phyloP scores from a whole-genome alignment of 2,329 filamentous ascomycete genomes.

The Bimuria novae-zelandiae region DNA sequence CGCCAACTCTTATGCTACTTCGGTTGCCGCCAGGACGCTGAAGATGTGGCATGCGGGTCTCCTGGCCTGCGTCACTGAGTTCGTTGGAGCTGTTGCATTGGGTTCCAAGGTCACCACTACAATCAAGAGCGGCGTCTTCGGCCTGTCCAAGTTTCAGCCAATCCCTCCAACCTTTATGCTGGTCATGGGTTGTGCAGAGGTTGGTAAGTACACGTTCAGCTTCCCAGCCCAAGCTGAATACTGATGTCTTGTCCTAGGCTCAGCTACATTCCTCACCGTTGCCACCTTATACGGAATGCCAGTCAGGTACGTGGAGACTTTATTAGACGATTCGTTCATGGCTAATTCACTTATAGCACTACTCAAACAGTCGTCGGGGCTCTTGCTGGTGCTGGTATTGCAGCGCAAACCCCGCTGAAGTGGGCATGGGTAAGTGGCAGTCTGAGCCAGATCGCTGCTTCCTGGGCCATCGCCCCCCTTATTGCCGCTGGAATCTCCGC shows the following conservation, averaged over 20 bases:
- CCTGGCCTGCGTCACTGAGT: conserved; percentile 53
- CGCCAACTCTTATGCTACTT: conserved; percentile 55
- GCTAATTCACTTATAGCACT: conserved; percentile 49
- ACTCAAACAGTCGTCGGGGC: conserved; percentile 64
- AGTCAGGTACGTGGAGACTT: conserved; percentile 45
- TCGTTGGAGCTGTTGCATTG: conserved; percentile 55
- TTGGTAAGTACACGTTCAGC: too few relatives aligned
- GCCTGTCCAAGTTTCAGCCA: conserved; percentile 50
- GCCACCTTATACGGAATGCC: conserved; percentile 60
- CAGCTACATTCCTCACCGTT: conserved; percentile 59
- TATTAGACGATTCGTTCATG: too few relatives aligned
- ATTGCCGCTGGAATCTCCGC: conserved; percentile 53
- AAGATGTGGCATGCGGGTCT: conserved; percentile 56
- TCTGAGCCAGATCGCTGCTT: conserved; percentile 38
- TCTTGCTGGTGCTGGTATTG: conserved; percentile 63
- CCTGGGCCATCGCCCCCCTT: conserved; percentile 54
- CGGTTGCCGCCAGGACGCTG: conserved; percentile 54
- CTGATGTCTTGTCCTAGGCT: too few relatives aligned
- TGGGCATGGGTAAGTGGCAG: conserved; percentile 19
- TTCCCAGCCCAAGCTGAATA: too few relatives aligned
- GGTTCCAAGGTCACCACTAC: conserved; percentile 61
- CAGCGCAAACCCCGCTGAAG: conserved; percentile 27
- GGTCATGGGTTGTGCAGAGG: conserved; percentile 59
- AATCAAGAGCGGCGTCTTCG: conserved; percentile 62
- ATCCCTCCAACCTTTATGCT: conserved; percentile 60